Evolutionary conservation across 176 grass and related monocot genomes (phyloP).

Genomic region (Alloteropsis semialata): DNA sequence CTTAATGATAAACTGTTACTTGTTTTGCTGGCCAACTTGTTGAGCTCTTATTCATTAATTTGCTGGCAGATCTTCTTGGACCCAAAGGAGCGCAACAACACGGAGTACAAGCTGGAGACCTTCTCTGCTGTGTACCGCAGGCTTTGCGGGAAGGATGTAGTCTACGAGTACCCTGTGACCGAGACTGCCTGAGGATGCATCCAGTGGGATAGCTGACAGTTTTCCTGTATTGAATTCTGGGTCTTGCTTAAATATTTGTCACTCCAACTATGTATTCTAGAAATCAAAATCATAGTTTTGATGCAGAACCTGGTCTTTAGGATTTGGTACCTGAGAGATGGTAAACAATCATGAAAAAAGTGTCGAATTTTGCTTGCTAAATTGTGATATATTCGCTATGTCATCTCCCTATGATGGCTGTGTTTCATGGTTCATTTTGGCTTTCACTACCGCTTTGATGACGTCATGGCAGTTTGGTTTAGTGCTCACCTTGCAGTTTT

Average conservation of each 20-base stretch:
- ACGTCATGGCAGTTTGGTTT: not conserved
- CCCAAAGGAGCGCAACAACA: constrained; percentile 79
- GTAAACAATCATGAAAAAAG: not conserved
- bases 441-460: not conserved
- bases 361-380: not conserved
- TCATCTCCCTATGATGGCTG: not conserved
- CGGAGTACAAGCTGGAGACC: constrained; percentile 74
- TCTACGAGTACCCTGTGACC: constrained; percentile 35
- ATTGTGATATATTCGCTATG: not conserved
- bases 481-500: not conserved
- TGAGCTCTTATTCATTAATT: not conserved
- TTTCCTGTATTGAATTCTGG: not conserved
- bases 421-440: not conserved
- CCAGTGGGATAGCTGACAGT: not conserved
- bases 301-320: not conserved
- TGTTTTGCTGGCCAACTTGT: not conserved
- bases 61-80: constrained; percentile 65
- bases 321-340: not conserved
- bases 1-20: not conserved
- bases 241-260: not conserved
- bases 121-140: constrained; percentile 68
- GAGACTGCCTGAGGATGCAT: constrained; percentile 21
- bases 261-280: not conserved
- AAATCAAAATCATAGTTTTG: constrained; percentile 7
- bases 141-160: constrained; percentile 65